phyloP scores from a whole-genome alignment of 345 rosid species.

The Cochlearia excelsa region DNA sequence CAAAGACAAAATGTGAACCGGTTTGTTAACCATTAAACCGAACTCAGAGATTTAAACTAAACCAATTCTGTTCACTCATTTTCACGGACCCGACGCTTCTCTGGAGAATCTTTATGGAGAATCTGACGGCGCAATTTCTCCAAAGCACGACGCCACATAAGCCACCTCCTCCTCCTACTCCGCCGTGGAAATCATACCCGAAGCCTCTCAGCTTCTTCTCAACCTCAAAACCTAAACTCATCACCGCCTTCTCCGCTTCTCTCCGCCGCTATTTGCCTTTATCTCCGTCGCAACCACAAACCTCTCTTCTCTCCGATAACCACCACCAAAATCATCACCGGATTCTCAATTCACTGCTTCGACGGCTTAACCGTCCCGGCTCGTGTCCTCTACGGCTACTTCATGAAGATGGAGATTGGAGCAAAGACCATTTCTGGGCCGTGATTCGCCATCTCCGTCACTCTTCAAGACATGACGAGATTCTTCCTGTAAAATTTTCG shows the following conservation, averaged over 20 bases:
- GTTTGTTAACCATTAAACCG: slow-evolving; percentile 4
- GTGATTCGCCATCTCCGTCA: slow-evolving; percentile 52
- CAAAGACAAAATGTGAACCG: background rate
- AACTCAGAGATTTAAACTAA: no score
- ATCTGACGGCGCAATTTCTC: slow-evolving; percentile 30
- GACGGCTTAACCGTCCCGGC: slow-evolving; percentile 37
- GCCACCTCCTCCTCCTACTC: slow-evolving; percentile 3
- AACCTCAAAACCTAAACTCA: slow-evolving; percentile 12
- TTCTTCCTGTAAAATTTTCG: slow-evolving; percentile 46
- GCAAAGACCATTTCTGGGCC: slow-evolving; percentile 57
- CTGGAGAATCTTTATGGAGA: slow-evolving; percentile 12
- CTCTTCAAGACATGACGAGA: slow-evolving; percentile 42
- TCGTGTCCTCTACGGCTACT: slow-evolving; percentile 53
- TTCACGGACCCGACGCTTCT: no score
- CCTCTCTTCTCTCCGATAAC: slow-evolving; percentile 45
- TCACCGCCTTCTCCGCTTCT: slow-evolving; percentile 10
- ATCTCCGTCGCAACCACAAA: slow-evolving; percentile 34
- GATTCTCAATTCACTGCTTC: slow-evolving; percentile 38
- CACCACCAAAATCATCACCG: slow-evolving; percentile 37
- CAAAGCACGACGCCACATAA: slow-evolving; percentile 14
- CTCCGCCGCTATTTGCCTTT: slow-evolving; percentile 23
- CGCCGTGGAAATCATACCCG: slow-evolving; percentile 17
- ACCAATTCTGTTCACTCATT: no score
- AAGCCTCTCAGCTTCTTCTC: slow-evolving; percentile 15
- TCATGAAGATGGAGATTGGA: slow-evolving; percentile 65